Evolutionary conservation across 2,329 filamentous ascomycete species (phyloP), one percentile per base, ranked within the genome.

Genomic region (Microsporum audouinii): DNA sequence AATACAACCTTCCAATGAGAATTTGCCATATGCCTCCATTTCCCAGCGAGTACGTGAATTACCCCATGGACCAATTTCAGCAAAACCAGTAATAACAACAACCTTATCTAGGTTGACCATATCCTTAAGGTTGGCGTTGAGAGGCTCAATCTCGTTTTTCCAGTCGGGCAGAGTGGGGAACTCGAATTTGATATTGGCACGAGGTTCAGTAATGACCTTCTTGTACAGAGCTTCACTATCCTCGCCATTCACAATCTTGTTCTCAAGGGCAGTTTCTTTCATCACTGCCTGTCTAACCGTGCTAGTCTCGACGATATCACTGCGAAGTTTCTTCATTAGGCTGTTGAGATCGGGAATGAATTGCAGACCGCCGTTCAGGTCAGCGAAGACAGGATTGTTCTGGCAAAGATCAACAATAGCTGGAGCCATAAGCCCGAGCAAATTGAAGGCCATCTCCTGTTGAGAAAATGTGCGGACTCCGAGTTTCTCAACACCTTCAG

Each of bases 71-170:
- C 94, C 91, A 64, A 96, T 85, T 75, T 99, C 94, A 60, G 94
- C 85, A 71, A 99, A 99, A 73, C 94, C 94, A 63, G 94, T 96
- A 63, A 99, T 88, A 53, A 99, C 94, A 17, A 99, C 91, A 3
- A 97, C 91, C 81, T 95, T 96, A 71, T 97, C 94, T 45, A 99
- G 84, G 71, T 99, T 92, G 59, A 99, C 94, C 94, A 99, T 99
- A 60, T 91, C 94, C 79, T 95, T 92, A 65, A 99, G 86, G 63
- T 86, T 84, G 17, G 85, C 84, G 70, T 96, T 95, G 70, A 96
- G 86, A 47, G 92, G 91, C 71, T 90, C 88, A 66, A 99, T 81
- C 62, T 97, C 92, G 5, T 83, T 80, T 75, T 97, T 87, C 91
- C 94, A 99, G 72, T 95, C 85, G 45, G 94, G 92, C 55, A 96